Evolutionary conservation across 139 green algal genomes (phyloP).

Genomic region (Mesostigma viride): DNA sequence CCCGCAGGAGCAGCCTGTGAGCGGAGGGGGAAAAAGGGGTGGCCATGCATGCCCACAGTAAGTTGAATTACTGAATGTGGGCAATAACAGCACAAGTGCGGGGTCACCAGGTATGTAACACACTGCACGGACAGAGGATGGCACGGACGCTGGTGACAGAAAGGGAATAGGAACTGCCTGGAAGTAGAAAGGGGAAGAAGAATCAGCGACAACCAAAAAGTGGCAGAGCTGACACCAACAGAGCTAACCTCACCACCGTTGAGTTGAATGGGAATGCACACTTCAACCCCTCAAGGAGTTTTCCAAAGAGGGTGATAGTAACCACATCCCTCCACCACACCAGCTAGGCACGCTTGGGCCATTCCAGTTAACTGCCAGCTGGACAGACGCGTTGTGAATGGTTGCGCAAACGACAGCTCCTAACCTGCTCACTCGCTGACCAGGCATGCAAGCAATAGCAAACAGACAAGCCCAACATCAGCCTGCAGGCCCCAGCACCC

Average conservation of each 20-base stretch:
- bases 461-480: background rate
- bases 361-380: too few species aligned
- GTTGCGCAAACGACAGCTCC: background rate
- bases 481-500: background rate
- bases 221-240: too few species aligned
- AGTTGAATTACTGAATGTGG: background rate
- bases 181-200: too few species aligned
- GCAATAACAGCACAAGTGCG: background rate
- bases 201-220: too few species aligned
- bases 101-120: background rate
- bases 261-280: too few species aligned
- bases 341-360: too few species aligned
- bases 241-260: too few species aligned
- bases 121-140: background rate
- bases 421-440: background rate
- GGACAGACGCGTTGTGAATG: constrained; percentile 9
- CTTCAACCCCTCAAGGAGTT: too few species aligned
- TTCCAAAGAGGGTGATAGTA: too few species aligned
- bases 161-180: too few species aligned
- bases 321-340: too few species aligned
- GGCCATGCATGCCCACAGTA: background rate
- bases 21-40: too few species aligned
- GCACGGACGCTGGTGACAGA: background rate
- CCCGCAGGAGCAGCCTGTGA: constrained; percentile 8
- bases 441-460: constrained; percentile 4